Percentiles rank a stretch among this genome's conserved stretches.
These are phyloP conservation scores for Vairimorpha necatrix DNA, from an alignment of 371 early-diverging fungal species.

Conservation along the genomic window DNA sequence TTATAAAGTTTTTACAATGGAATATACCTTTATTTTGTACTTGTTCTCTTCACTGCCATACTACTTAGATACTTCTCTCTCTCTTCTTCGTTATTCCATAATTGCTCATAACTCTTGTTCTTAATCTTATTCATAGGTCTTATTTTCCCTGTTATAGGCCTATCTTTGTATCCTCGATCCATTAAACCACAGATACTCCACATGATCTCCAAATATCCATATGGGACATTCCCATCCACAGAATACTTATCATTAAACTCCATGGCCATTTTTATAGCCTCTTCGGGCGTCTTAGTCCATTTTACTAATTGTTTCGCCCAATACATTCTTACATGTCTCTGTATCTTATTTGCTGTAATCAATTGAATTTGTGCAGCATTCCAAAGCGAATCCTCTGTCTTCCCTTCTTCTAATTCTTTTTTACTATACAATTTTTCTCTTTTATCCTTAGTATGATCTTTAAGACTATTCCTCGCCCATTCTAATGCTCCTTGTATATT, in stretches of 20 bases:
- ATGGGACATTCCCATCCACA: slow-evolving; percentile 48
- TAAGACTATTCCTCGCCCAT: slow-evolving; percentile 42
- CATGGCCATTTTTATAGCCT: slow-evolving; percentile 27
- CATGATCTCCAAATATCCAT: slow-evolving; percentile 43
- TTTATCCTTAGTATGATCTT: slow-evolving; percentile 21
- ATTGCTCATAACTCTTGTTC: neutral
- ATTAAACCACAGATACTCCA: slow-evolving; percentile 43
- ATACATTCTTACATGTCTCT: slow-evolving; percentile 46
- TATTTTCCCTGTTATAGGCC: slow-evolving; percentile 34
- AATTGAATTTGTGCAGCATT: slow-evolving; percentile 47
- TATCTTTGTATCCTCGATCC: slow-evolving; percentile 44
- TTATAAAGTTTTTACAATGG: neutral
- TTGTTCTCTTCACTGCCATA: neutral
- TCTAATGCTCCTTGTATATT: slow-evolving; percentile 41
- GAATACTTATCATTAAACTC: slow-evolving; percentile 43
- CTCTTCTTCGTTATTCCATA: slow-evolving; percentile 13
- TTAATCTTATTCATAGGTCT: slow-evolving; percentile 32
- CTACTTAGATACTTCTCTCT: neutral
- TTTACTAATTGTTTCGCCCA: slow-evolving; percentile 43
- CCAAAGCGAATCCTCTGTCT: slow-evolving; percentile 32
- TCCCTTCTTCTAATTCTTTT: slow-evolving; percentile 14
- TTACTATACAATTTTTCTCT: slow-evolving; percentile 24
- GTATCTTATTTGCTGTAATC: slow-evolving; percentile 28
- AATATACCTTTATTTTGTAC: neutral
- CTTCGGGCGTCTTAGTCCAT: slow-evolving; percentile 42